Conservation (phyloP, 306 rosid genomes). For the Lablab purpureus region DNA sequence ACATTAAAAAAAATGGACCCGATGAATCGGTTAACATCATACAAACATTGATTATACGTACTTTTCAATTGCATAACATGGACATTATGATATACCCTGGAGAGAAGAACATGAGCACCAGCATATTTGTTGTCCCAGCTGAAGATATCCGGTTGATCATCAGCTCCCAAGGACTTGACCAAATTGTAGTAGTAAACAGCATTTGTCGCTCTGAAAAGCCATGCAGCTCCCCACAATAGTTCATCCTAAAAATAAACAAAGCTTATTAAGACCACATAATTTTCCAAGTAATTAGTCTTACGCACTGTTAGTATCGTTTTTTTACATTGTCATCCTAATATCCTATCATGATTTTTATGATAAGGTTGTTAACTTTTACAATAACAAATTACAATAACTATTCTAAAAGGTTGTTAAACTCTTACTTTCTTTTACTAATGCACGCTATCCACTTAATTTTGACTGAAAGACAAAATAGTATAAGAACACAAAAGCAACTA, state of each 20-base stretch:
- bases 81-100: conserved; percentile 61
- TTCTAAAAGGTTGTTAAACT: neutral
- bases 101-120: conserved; percentile 84
- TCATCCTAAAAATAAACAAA: conserved; percentile 66
- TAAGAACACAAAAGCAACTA: too few species aligned
- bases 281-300: neutral
- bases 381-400: too few species aligned
- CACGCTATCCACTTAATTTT: neutral
- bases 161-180: conserved; percentile 69
- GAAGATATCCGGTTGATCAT: conserved; percentile 82
- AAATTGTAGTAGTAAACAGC: conserved; percentile 62
- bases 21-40: conserved; percentile 1
- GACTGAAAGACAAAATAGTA: neutral
- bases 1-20: neutral
- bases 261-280: conserved; percentile 8
- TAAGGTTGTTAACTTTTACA: neutral
- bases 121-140: conserved; percentile 99
- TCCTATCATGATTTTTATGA: neutral
- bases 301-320: neutral
- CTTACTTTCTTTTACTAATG: neutral
- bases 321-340: neutral
- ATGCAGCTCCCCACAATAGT: conserved; percentile 91
- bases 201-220: conserved; percentile 91
- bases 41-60: conserved; percentile 20
- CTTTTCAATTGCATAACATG: conserved; percentile 12